Evolutionary conservation across 2,329 filamentous ascomycete species (phyloP).

Genomic region (Orbilia ellipsospora): DNA sequence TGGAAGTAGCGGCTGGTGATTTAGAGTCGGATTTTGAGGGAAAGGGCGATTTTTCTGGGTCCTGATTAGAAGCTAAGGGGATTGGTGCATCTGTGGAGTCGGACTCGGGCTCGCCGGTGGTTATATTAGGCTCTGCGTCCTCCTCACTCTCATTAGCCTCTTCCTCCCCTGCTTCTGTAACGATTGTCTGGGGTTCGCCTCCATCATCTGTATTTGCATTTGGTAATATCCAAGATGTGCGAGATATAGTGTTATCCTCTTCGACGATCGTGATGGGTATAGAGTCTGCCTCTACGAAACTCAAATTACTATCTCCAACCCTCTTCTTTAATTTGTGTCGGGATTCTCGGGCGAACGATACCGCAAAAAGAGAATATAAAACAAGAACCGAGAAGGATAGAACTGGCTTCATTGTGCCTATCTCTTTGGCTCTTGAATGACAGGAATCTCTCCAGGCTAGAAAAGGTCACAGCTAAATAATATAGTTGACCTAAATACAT

Average conservation of each 20-base stretch:
- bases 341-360: neutral
- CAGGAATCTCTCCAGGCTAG: no score
- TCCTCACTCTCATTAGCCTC: no score
- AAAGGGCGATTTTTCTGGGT: neutral
- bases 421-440: neutral
- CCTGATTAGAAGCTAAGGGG: no score
- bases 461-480: no score
- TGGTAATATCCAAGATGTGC: neutral
- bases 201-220: conserved; percentile 17
- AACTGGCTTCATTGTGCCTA: conserved; percentile 5
- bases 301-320: neutral
- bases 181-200: conserved; percentile 9
- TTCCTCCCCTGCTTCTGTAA: neutral
- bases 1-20: neutral
- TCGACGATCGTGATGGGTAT: no score
- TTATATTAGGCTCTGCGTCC: no score
- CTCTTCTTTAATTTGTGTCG: conserved; percentile 1
- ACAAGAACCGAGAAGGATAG: neutral
- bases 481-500: no score
- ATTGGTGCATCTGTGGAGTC: neutral
- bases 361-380: neutral
- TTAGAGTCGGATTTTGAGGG: neutral
- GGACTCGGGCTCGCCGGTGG: no score
- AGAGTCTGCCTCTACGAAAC: no score
- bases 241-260: neutral